phyloP scores from a whole-genome alignment of 345 rosid species.

The Brassica incana region DNA sequence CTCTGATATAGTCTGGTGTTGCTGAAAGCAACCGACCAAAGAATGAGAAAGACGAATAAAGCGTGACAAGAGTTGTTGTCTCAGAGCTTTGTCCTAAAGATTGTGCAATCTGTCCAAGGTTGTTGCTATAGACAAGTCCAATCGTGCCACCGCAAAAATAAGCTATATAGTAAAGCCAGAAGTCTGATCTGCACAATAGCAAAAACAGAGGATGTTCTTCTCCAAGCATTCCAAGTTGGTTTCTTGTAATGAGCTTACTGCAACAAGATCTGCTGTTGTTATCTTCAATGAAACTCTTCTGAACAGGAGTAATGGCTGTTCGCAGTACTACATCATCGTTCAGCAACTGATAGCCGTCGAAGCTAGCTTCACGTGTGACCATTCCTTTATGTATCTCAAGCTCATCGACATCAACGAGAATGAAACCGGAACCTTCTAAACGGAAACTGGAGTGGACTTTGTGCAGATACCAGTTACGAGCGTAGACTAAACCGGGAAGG shows the following conservation, averaged over 20 bases:
- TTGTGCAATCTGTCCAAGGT: conserved; percentile 89
- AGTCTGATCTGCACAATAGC: conserved; percentile 71
- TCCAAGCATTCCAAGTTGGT: conserved; percentile 68
- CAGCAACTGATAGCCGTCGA: conserved; percentile 39
- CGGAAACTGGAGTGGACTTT: conserved; percentile 64
- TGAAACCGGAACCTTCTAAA: conserved; percentile 58
- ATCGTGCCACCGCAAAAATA: conserved; percentile 93
- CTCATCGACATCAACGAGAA: conserved; percentile 76
- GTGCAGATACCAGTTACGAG: conserved; percentile 71
- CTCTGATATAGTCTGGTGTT: conserved; percentile 78
- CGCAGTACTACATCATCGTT: conserved; percentile 26
- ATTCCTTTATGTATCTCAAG: conserved; percentile 82
- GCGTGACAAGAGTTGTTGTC: conserved; percentile 69
- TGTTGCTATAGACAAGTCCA: conserved; percentile 94
- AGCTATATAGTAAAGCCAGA: conserved; percentile 85
- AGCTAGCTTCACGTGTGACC: conserved; percentile 48
- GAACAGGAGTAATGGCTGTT: conserved; percentile 12
- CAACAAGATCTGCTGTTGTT: conserved; percentile 47
- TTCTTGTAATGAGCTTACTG: conserved; percentile 49
- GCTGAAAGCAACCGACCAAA: conserved; percentile 93
- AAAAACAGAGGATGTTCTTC: conserved; percentile 62
- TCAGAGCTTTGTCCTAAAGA: conserved; percentile 64
- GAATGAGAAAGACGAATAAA: conserved; percentile 90
- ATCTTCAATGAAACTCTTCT: conserved; percentile 37
- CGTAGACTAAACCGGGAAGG: conserved; percentile 76